A percentile compares a stretch with the other conserved stretches of the same genome.
Evolutionary conservation across 2,329 filamentous ascomycete species (phyloP).

Genomic region (Sporothrix brunneoviolacea): DNA sequence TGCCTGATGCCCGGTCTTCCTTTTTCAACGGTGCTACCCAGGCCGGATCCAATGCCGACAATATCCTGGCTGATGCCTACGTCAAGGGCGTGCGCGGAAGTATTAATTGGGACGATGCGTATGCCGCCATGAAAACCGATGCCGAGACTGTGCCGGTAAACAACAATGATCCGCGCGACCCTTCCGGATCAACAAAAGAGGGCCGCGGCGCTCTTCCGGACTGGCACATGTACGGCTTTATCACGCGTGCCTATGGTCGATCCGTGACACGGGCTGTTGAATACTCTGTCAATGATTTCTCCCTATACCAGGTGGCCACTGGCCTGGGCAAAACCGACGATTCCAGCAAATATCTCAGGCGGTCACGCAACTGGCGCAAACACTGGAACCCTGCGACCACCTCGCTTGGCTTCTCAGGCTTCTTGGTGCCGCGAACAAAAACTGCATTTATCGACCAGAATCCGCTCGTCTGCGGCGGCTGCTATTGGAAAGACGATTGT

Average conservation of each 20-base stretch:
- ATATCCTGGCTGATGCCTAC: constrained; percentile 65
- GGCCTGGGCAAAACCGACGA: constrained; percentile 44
- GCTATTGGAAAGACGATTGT: constrained; percentile 53
- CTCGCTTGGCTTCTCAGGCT: constrained; percentile 56
- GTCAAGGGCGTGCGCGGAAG: constrained; percentile 58
- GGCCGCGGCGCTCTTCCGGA: constrained; percentile 63
- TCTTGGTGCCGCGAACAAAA: constrained; percentile 54
- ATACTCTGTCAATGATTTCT: constrained; percentile 60
- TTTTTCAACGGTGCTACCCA: constrained; percentile 65
- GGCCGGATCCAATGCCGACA: constrained; percentile 65
- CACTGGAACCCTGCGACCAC: constrained; percentile 58
- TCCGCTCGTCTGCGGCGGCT: constrained; percentile 53
- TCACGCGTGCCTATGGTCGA: constrained; percentile 54
- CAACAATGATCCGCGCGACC: constrained; percentile 50
- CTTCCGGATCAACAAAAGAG: constrained; percentile 57
- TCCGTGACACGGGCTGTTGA: constrained; percentile 61
- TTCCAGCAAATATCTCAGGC: constrained; percentile 51
- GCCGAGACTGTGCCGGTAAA: constrained; percentile 57
- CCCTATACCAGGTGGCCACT: constrained; percentile 55
- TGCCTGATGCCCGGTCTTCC: constrained; percentile 60
- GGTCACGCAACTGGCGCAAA: constrained; percentile 64
- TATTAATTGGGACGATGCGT: constrained; percentile 59
- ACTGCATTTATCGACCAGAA: constrained; percentile 36
- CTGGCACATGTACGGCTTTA: constrained; percentile 59
- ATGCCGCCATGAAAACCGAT: constrained; percentile 58